A percentile compares a stretch with the other conserved stretches of the same genome.
These are phyloP conservation scores for Seiridium unicorne DNA, from an alignment of 2,329 filamentous ascomycete genomes.

Conservation along the genomic window DNA sequence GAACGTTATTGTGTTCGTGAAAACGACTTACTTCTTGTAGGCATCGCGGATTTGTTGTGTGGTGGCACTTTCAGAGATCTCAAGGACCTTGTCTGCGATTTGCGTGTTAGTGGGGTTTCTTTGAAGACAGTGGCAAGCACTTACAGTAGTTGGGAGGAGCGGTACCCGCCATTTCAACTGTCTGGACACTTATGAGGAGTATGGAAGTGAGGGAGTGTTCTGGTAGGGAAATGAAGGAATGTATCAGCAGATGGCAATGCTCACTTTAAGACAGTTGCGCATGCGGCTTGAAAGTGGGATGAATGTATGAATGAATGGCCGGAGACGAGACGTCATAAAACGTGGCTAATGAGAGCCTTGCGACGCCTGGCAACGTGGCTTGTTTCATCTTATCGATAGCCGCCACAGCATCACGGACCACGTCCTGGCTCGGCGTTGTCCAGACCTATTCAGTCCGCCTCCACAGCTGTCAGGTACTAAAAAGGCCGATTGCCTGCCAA, in stretches of 20 bases:
- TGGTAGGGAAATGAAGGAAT: background rate
- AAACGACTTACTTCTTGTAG: conserved; percentile 72
- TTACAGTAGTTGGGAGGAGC: conserved; percentile 60
- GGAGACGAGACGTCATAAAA: background rate
- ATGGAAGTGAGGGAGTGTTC: too few relatives aligned
- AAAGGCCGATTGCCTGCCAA: background rate
- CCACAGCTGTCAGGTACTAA: too few relatives aligned
- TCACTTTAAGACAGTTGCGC: background rate
- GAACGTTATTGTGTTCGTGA: background rate
- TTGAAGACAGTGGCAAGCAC: conserved; percentile 18
- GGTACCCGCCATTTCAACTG: conserved; percentile 31
- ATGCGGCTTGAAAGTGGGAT: background rate
- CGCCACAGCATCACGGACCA: background rate
- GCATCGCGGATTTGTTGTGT: conserved; percentile 86
- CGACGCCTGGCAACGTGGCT: background rate
- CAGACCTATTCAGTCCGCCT: too few relatives aligned
- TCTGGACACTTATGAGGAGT: too few relatives aligned
- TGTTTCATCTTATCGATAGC: conserved; percentile 1
- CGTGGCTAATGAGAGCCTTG: background rate
- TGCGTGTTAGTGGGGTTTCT: conserved; percentile 18
- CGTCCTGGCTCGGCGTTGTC: too few relatives aligned
- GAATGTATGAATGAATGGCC: background rate
- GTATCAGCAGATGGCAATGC: background rate
- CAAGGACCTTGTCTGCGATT: conserved; percentile 67
- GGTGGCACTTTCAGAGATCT: conserved; percentile 70